Evolutionary conservation across 1,284 basidiomycete species (phyloP), one percentile per base, ranked within the genome.

Genomic region (Microstroma glucosiphilum): DNA sequence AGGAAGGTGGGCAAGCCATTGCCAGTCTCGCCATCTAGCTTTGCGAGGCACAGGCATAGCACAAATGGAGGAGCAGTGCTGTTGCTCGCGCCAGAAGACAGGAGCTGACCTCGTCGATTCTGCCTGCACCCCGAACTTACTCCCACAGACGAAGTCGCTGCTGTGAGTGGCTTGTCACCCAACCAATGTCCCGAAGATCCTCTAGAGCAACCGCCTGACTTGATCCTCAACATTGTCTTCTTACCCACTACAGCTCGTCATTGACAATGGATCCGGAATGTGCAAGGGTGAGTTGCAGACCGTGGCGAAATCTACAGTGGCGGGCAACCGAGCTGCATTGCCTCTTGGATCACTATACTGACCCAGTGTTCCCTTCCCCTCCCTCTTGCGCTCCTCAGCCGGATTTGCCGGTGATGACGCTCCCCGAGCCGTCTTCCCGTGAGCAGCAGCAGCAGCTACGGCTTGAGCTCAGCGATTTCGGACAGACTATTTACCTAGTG

Each of bases 351-450:
- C 26, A 49, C 30, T 21, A 15, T 37, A 19, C 13, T n/a, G 40
- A 51, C 40, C 63, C 51, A 30, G 12, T 30, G 40, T 42, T 58
- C 59, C 56, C 61, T 53, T 15, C 30, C 40, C 6, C 30, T 40
- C 8, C 11, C 53, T n/a, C 43, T 2, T 13, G 40, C 46, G 17
- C 42, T 46, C 40, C 21, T 53, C 46, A 72, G 75, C 77, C 76
- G 77, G 77, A 68, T 94, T 85, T 80, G 84, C 83, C 81, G 88
- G 87, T 80, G 87, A 89, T 79, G 87, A 88, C 80, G 87, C 87
- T 70, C 87, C 87, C 68, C 85, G 87, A 79, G 87, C 87, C 77
- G 87, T 88, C 69, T 87, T 87, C 82, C 86, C 86, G 82, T 86
- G 68, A 51, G 73, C 66, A 17, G 19, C 15, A 21, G 12, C 19